These are phyloP conservation scores for Stylosanthes scabra DNA, from an alignment of 331 rosid species.

Conservation along the genomic window DNA sequence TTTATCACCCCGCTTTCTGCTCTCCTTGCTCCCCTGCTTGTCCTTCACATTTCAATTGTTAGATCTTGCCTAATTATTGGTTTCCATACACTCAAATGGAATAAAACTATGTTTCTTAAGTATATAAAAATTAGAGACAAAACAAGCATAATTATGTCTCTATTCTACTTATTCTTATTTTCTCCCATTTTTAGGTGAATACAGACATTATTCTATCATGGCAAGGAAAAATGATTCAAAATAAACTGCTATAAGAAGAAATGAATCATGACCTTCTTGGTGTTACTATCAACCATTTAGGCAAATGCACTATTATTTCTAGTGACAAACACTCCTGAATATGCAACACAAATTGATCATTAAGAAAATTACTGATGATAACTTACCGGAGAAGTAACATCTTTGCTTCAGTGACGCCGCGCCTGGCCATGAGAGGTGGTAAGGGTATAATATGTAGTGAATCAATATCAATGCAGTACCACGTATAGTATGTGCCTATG, in stretches of 20 bases:
- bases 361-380: background rate
- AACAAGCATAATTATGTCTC: too few relatives aligned
- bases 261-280: background rate
- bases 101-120: background rate
- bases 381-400: conserved; percentile 48
- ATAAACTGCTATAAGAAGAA: background rate
- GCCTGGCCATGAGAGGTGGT: conserved; percentile 35
- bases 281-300: background rate
- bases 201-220: too few relatives aligned
- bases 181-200: too few relatives aligned
- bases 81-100: conserved; percentile 2
- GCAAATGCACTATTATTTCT: background rate
- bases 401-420: conserved; percentile 43
- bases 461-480: background rate
- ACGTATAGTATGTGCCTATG: background rate
- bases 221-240: background rate
- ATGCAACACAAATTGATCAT: conserved; percentile 18
- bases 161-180: too few relatives aligned
- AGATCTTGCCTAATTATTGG: too few relatives aligned
- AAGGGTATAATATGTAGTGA: background rate
- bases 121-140: too few relatives aligned
- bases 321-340: background rate
- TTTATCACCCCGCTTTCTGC: conserved; percentile 39
- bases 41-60: background rate
- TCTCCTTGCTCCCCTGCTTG: conserved; percentile 47